Conservation (phyloP, 2,329 filamentous ascomycete genomes). For the Tolypocladium tundrense region DNA sequence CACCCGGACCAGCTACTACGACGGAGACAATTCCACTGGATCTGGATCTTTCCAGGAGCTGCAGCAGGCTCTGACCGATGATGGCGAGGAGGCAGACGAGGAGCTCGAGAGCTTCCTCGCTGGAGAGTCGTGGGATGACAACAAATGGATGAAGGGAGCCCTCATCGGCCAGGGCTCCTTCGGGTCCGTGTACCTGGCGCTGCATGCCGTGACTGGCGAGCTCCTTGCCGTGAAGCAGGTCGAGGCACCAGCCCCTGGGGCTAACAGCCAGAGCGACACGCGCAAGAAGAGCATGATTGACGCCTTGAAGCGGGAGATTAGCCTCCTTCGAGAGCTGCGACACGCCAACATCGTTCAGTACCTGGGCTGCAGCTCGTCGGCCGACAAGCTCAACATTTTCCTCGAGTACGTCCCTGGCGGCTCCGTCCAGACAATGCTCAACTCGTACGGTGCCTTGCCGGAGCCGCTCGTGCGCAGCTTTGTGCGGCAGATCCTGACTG, state of each 20-base stretch:
- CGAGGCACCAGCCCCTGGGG: slow-evolving; percentile 70
- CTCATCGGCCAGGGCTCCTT: slow-evolving; percentile 96
- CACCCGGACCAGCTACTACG: slow-evolving; percentile 70
- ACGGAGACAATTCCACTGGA: slow-evolving; percentile 64
- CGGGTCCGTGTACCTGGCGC: slow-evolving; percentile 85
- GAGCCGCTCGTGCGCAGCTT: slow-evolving; percentile 94
- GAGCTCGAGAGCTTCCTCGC: slow-evolving; percentile 84
- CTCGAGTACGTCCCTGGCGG: slow-evolving; percentile 97
- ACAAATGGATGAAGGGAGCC: slow-evolving; percentile 99
- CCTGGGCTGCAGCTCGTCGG: slow-evolving; percentile 84
- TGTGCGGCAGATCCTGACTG: slow-evolving; percentile 87
- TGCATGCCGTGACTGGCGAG: slow-evolving; percentile 93
- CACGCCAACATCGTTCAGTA: slow-evolving; percentile 98
- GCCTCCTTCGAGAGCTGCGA: slow-evolving; percentile 82
- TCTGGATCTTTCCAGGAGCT: slow-evolving; percentile 73
- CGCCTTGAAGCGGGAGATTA: slow-evolving; percentile 92
- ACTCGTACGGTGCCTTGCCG: slow-evolving; percentile 90
- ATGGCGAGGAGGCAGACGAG: slow-evolving; percentile 85
- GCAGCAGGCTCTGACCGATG: slow-evolving; percentile 74
- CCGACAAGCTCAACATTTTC: slow-evolving; percentile 96
- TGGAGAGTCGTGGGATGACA: slow-evolving; percentile 89
- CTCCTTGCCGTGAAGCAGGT: slow-evolving; percentile 98
- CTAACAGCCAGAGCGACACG: slow-evolving; percentile 71
- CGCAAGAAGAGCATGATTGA: slow-evolving; percentile 98
- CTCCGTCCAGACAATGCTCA: slow-evolving; percentile 95